These are phyloP conservation scores for Volvox africanus DNA, from an alignment of 139 green algal species.

Conservation along the genomic window DNA sequence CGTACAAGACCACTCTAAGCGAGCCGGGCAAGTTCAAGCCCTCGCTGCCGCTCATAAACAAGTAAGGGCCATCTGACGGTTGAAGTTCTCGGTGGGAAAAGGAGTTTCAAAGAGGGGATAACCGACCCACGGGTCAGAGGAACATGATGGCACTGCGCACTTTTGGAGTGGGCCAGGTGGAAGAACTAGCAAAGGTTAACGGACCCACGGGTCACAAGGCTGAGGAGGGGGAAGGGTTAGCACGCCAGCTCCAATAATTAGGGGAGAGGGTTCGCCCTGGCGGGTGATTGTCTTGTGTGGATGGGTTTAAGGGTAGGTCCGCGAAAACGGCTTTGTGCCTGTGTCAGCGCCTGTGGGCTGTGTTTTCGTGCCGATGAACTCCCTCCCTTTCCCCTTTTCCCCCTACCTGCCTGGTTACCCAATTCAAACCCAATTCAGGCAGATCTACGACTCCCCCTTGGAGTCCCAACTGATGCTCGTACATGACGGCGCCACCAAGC, in stretches of 20 bases:
- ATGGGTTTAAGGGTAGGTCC: too few species aligned
- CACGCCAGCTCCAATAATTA: too few species aligned
- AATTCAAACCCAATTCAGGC: too few species aligned
- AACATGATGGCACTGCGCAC: too few species aligned
- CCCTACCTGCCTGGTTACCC: too few species aligned
- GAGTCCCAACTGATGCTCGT: conserved; percentile 83
- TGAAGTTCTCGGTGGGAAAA: background rate
- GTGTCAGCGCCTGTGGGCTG: too few species aligned
- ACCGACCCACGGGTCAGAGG: background rate
- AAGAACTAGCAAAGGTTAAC: background rate
- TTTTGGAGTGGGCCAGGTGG: too few species aligned
- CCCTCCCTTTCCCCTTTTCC: background rate
- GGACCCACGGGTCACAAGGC: background rate
- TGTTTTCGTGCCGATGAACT: too few species aligned
- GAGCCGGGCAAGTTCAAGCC: conserved; percentile 83
- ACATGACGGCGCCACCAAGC: conserved; percentile 70
- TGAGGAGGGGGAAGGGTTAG: background rate
- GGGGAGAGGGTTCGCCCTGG: too few species aligned
- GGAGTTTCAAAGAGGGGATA: background rate
- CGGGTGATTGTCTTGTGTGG: too few species aligned
- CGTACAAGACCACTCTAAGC: conserved; percentile 83
- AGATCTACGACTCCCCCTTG: conserved; percentile 82
- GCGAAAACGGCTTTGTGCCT: too few species aligned
- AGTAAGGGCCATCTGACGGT: background rate
- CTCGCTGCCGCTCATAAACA: conserved; percentile 38